Evolutionary conservation across 345 rosid genomes (phyloP).

Genomic region (Murraya paniculata): DNA sequence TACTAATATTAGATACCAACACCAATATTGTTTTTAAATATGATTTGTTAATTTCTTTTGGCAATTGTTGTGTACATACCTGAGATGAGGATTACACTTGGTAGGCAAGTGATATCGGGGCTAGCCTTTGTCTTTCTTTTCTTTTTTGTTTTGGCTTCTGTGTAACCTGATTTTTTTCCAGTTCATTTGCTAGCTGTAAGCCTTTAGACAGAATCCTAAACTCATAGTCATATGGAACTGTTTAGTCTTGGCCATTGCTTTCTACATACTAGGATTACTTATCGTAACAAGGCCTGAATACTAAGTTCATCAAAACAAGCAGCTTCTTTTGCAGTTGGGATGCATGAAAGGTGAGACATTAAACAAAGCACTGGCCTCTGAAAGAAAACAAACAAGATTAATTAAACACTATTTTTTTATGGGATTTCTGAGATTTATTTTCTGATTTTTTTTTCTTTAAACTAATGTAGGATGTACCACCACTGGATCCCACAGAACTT

Average conservation of each 20-base stretch:
- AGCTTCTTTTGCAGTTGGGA: background rate
- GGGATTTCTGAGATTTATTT: background rate
- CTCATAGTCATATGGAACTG: background rate
- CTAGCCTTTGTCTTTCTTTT: background rate
- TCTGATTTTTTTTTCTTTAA: slow-evolving; percentile 10
- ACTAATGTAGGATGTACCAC: slow-evolving; percentile 65
- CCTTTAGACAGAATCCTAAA: background rate
- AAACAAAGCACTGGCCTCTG: background rate
- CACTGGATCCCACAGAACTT: slow-evolving; percentile 84
- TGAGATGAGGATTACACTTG: background rate
- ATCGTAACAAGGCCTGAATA: background rate
- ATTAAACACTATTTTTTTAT: background rate
- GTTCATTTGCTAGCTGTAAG: background rate
- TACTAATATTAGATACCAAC: background rate
- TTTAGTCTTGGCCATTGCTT: background rate
- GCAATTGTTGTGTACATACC: background rate
- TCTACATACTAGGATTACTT: background rate
- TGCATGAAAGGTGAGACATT: background rate
- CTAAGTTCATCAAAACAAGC: background rate
- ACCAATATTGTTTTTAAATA: background rate
- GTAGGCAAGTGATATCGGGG: background rate
- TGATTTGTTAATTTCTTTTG: background rate
- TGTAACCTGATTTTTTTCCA: background rate
- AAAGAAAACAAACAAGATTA: background rate
- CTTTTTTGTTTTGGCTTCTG: too few relatives aligned